phyloP scores from a whole-genome alignment of 2,329 filamentous ascomycete species.

The Ophiobolus disseminans region DNA sequence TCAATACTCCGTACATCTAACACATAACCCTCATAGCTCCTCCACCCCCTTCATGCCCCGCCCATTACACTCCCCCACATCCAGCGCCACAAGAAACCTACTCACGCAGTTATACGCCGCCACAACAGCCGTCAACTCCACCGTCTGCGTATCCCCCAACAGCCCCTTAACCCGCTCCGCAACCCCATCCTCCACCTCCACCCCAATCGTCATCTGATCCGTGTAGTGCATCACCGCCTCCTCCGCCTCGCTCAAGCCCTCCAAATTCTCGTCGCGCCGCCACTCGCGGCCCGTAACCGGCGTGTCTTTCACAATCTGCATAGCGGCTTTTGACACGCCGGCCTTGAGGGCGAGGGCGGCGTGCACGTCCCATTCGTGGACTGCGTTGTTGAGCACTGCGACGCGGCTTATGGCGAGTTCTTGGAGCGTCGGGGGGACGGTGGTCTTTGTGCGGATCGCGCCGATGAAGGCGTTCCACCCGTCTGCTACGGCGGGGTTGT shows the following conservation, averaged over 20 bases:
- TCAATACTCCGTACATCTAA: background rate
- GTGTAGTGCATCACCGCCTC: conserved; percentile 75
- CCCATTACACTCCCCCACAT: conserved; percentile 61
- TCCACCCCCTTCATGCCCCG: conserved; percentile 40
- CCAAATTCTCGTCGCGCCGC: conserved; percentile 25
- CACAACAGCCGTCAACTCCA: conserved; percentile 81
- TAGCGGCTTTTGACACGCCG: conserved; percentile 65
- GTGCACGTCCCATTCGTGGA: conserved; percentile 87
- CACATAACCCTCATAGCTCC: conserved; percentile 28
- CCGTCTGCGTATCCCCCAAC: conserved; percentile 74
- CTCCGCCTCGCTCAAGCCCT: conserved; percentile 57
- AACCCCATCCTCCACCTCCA: conserved; percentile 71
- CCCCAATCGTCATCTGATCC: conserved; percentile 82
- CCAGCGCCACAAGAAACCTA: conserved; percentile 80
- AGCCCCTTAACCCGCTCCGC: conserved; percentile 67
- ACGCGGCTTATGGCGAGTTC: conserved; percentile 84
- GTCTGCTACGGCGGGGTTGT: conserved; percentile 63
- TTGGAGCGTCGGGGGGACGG: conserved; percentile 61
- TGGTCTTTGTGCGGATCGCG: conserved; percentile 62
- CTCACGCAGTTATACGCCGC: conserved; percentile 86
- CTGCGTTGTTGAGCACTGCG: conserved; percentile 81
- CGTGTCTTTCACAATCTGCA: conserved; percentile 55
- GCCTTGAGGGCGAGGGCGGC: conserved; percentile 68
- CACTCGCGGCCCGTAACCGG: conserved; percentile 27
- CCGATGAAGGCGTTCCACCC: conserved; percentile 68